Evolutionary conservation across 2,329 filamentous ascomycete genomes (phyloP), one percentile per base, ranked within the genome.

Genomic region (Trematosphaeria pertusa): DNA sequence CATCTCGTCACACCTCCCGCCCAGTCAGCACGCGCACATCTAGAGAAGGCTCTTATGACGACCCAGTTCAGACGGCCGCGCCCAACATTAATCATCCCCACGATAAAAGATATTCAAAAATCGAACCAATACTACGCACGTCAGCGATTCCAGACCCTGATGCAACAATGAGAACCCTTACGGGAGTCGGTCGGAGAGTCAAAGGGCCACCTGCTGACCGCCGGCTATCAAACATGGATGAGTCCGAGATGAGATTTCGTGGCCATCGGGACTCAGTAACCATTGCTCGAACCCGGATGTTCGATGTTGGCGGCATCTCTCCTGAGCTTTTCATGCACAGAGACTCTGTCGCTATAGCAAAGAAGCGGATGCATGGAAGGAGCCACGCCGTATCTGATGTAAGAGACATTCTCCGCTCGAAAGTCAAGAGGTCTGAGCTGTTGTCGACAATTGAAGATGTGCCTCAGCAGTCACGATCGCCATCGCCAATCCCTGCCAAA

Each of bases 221-320:
- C 4, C 57, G 54, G 36, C 51, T 69, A 5, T 70, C 66, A 0
- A 65, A 65, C 15, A 28, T 69, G 10, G 65, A 70, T 3, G 64
- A 67, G 8, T 39, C 46, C 11, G 60, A 68, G 2, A 17, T 55
- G 1, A 58, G 47, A 12, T 71, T 71, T 18, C 56, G 62, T 3
- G 59, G 56, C 15, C 69, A 71, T 45, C 61, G 64, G 18, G 65
- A 71, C 37, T 71, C 69, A 0, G 50, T 70, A 0, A 52, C 62
- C 1, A 46, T 69, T n/a, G 62, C 64, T 5, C 61, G 60, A 20
- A 54, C 55, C 5, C 62, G 66, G 17, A 48, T 69, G n/a, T 21
- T 61, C 5, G 49, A 46, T 4, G 46, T 59, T 15, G 47, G 56
- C 4, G 49, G 45, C 2, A 28, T 61, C 0, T 54, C 56, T 6